Evolutionary conservation across 306 rosid genomes (phyloP), one percentile per base, ranked within the genome.

Genomic region (Prosopis cineraria): DNA sequence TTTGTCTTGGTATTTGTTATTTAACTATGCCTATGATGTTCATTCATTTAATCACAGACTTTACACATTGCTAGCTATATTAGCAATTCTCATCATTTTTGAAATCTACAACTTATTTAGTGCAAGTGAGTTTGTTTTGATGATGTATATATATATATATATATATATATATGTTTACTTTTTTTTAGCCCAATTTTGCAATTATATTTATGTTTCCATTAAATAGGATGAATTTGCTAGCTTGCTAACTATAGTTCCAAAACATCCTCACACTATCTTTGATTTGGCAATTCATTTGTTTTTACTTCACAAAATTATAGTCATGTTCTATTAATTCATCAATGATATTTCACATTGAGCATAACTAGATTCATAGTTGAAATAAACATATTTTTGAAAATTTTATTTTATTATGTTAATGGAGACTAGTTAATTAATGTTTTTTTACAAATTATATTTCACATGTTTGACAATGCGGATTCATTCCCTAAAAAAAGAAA

Each of bases 171-270:
- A n/a, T n/a, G n/a, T n/a, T n/a, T n/a, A n/a, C n/a, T n/a, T 9
- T 55, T 55, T 10, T 2, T 9, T 10, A 10, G 7, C 33, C 17
- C 63, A 24, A 9, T 56, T 56, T 56, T 25, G 64, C 25, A 56
- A 11, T 25, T 24, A 30, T 74, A 27, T 69, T 16, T 30, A 64
- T 58, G 43, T 55, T 80, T 87, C 27, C 77, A 53, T 81, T 80
- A 39, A 80, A 73, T 89, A 95, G 97, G 99, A 93, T 74, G 98
- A 93, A 75, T 92, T 91, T 82, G 91, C 96, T 76, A 89, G 96
- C 89, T 85, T 95, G 91, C 97, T 94, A 29, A 90, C 98, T 79
- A 85, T 95, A 84, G 91, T 92, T 82, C 96, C 98, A 9, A 30
- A 88, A 68, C 97, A 98, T 73, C 98, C 98, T 78, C 81, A 92